phyloP scores from a whole-genome alignment of 805 yeast genomes.

The Pichia paraexigua region DNA sequence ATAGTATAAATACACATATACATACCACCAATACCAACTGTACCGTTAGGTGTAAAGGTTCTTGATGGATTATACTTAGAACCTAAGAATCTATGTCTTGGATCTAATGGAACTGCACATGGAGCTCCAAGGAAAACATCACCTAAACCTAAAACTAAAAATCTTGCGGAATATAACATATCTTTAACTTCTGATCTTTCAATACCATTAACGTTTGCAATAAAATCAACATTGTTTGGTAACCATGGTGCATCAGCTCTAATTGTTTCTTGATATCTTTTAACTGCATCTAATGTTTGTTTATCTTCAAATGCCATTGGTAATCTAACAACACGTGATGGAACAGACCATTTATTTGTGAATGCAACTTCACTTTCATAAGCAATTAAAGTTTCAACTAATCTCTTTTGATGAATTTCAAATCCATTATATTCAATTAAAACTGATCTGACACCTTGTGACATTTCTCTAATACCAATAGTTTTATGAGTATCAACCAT shows the following conservation, averaged over 20 bases:
- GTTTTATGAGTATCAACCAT: slow-evolving; percentile 59
- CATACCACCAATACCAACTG: slow-evolving; percentile 97
- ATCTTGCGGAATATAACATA: slow-evolving; percentile 83
- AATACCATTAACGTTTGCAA: slow-evolving; percentile 81
- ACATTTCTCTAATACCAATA: slow-evolving; percentile 86
- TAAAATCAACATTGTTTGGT: slow-evolving; percentile 94
- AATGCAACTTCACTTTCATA: slow-evolving; percentile 69
- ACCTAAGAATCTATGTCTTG: slow-evolving; percentile 88
- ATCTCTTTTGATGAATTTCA: slow-evolving; percentile 48
- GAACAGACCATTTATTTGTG: slow-evolving; percentile 77
- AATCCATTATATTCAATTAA: slow-evolving; percentile 73
- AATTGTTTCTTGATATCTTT: slow-evolving; percentile 88
- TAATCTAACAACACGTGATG: slow-evolving; percentile 70
- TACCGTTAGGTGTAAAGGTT: slow-evolving; percentile 93
- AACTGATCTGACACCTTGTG: slow-evolving; percentile 95
- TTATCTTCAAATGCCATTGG: slow-evolving; percentile 97
- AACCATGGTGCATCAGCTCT: slow-evolving; percentile 94
- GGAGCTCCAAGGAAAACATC: slow-evolving; percentile 98
- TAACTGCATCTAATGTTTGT: slow-evolving; percentile 81
- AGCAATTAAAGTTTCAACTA: slow-evolving; percentile 58
- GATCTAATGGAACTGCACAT: slow-evolving; percentile 96
- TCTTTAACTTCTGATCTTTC: slow-evolving; percentile 68
- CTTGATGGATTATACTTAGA: slow-evolving; percentile 94
- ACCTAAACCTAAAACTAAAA: slow-evolving; percentile 89
- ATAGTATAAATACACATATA: slow-evolving; percentile 98